Evolutionary conservation across 108 stramenopile genomes (phyloP), one percentile per base, ranked within the genome.

Genomic region (Stephanodiscus triporus): DNA sequence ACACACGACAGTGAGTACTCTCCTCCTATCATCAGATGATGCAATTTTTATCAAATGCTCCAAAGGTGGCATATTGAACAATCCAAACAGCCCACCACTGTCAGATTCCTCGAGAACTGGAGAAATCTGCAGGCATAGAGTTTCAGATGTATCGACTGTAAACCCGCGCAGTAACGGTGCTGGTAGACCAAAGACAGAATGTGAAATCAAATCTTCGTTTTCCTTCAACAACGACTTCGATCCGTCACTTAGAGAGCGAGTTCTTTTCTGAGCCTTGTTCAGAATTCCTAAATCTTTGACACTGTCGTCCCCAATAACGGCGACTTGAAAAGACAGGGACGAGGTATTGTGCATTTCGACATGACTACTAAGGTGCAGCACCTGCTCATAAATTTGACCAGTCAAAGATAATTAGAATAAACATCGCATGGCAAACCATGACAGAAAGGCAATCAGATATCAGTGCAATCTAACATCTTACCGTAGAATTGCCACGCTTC

Each of bases 401-500:
- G 57, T n/a, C n/a, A n/a, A n/a, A n/a, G n/a, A n/a, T n/a, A 2
- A 60, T 53, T 10, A 20, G 17, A 6, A 27, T 2, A 29, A 16
- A 66, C 30, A 6, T 17, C 14, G 56, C 23, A 45, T 9, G 38
- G 20, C 38, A 56, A 40, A 43, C n/a, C n/a, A n/a, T n/a, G 62
- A 2, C 13, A 56, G 27, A 8, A 64, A 36, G 63, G 36, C 4
- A 20, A 9, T 24, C 27, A 30, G 23, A 3, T 2, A 29, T 29
- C 56, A 59, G 7, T 27, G 60, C 23, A n/a, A 42, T 63, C 1
- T 29, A 14, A 13, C 13, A 40, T 63, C 86, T 82, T 74, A 90
- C 93, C 42, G 82, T 88, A 24, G 94, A 85, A 73, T 95, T 92
- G 17, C 89, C 91, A 43, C 84, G 81, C 61, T 89, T 89, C 2